Percentiles rank a stretch among this genome's conserved stretches.
Conservation (phyloP, 2,329 filamentous ascomycete species). For the Plectosphaerella cucumerina region DNA sequence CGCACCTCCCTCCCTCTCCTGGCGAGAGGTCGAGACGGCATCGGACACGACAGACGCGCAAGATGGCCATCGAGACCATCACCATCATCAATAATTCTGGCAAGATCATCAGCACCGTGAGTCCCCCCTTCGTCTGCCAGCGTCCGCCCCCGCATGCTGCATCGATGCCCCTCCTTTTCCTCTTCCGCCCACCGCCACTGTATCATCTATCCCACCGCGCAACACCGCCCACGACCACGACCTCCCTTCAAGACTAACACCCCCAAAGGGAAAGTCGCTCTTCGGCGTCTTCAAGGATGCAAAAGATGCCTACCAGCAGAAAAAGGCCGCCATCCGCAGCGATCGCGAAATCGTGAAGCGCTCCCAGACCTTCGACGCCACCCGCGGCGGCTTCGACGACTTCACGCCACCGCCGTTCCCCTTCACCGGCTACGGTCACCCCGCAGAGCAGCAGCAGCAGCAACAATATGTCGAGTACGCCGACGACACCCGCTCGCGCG, state of each 20-base stretch:
- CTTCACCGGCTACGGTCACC: conserved; percentile 12
- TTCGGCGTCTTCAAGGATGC: conserved; percentile 90
- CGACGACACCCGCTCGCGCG: conserved; percentile 28
- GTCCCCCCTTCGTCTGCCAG: conserved; percentile 24
- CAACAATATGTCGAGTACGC: conserved; percentile 28
- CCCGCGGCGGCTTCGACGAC: conserved; percentile 16
- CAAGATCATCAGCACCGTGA: conserved; percentile 83
- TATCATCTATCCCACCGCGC: conserved; percentile 7
- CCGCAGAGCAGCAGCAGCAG: conserved; percentile 26
- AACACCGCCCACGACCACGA: neutral
- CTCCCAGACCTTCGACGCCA: conserved; percentile 51
- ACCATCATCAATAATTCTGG: conserved; percentile 88
- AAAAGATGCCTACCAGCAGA: conserved; percentile 80
- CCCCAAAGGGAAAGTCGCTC: conserved; percentile 75
- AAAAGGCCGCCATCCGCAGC: conserved; percentile 76
- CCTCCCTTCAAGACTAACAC: conserved; percentile 7
- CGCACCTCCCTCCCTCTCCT: neutral
- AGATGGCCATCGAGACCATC: conserved; percentile 64
- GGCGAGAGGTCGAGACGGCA: conserved; percentile 4
- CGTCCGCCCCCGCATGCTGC: neutral
- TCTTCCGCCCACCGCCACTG: conserved; percentile 4
- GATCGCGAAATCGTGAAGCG: conserved; percentile 54
- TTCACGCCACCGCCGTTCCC: conserved; percentile 11
- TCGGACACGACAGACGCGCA: conserved; percentile 21
- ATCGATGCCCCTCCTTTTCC: conserved; percentile 1